Evolutionary conservation across 1,284 basidiomycete species (phyloP), one percentile per base, ranked within the genome.

Genomic region (Agroathelia rolfsii): DNA sequence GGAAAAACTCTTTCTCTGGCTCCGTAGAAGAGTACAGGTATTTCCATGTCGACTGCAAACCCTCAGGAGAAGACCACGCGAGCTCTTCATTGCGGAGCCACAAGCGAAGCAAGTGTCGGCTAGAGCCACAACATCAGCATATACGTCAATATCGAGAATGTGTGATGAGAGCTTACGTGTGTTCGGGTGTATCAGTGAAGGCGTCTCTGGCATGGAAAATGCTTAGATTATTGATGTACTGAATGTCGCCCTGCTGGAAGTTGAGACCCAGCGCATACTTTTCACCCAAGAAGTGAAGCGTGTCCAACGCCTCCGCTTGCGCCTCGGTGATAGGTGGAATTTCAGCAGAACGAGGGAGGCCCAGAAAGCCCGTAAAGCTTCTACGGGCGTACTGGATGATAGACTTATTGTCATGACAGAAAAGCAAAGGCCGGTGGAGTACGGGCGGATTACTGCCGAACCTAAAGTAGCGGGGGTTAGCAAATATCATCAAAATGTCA

Each of bases 211-310:
- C 38, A 34, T 39, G 38, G 6, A 39, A 34, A n/a, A 39, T 17
- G 10, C 38, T 20, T 17, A 39, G 30, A 17, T 30, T 39, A 20
- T 38, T 39, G 28, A 39, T 39, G 20, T 39, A 39, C 24, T 39
- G 38, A 9, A 39, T 39, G 18, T 39, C 38, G 6, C 38, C 38
- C 41, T 65, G 66, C 45, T 63, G 53, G 47, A 67, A 64, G 36
- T 65, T 64, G 25, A 66, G 48, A 4, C 50, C 59, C 1, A 66
- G 48, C n/a, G 58, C 58, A 41, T 57, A 58, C 35, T 61, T 64
- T 40, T 66, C 59, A 1, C 61, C 63, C 7, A 62, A 39, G 43
- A 61, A 67, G 39, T 66, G 64, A 13, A 67, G 43, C 20, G 38
- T 21, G 22, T 39, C 38, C n/a, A 39, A 30, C 11, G 38, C 38